phyloP scores from a whole-genome alignment of 164 flowering plant genomes.

The Vitis cinerea region DNA sequence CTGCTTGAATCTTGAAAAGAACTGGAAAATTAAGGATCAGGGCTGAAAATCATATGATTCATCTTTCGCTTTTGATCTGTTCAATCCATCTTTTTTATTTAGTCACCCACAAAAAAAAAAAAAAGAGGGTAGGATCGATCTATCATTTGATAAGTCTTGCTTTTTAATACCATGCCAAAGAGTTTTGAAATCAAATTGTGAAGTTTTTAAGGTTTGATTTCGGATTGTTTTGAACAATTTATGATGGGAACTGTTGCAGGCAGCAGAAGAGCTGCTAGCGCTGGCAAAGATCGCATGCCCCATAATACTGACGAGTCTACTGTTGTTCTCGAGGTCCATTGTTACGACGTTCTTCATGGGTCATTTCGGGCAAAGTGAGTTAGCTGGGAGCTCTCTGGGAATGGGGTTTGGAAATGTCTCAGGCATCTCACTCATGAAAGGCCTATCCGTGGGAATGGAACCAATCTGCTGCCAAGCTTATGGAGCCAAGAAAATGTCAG shows the following conservation, averaged over 20 bases:
- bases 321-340: slow-evolving; percentile 36
- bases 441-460: slow-evolving; percentile 63
- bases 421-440: slow-evolving; percentile 53
- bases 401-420: slow-evolving; percentile 54
- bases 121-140: no score
- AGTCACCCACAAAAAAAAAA: no score
- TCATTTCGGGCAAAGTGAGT: slow-evolving; percentile 36
- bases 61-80: no score
- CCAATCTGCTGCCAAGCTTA: slow-evolving; percentile 68
- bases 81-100: no score
- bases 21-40: no score
- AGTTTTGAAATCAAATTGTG: no score
- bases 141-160: no score
- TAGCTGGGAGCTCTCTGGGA: slow-evolving; percentile 62
- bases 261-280: slow-evolving; percentile 36
- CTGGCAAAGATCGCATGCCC: slow-evolving; percentile 47
- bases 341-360: slow-evolving; percentile 57
- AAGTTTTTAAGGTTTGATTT: no score
- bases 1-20: no score
- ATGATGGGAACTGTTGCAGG: slow-evolving; percentile 26
- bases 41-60: neutral
- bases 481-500: slow-evolving; percentile 55
- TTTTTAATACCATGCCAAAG: no score
- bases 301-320: slow-evolving; percentile 36
- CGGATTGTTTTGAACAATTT: no score